Percentiles rank a stretch among this genome's conserved stretches.
phyloP scores from a whole-genome alignment of 352 stramenopile genomes.

The Globisporangium parvum region DNA sequence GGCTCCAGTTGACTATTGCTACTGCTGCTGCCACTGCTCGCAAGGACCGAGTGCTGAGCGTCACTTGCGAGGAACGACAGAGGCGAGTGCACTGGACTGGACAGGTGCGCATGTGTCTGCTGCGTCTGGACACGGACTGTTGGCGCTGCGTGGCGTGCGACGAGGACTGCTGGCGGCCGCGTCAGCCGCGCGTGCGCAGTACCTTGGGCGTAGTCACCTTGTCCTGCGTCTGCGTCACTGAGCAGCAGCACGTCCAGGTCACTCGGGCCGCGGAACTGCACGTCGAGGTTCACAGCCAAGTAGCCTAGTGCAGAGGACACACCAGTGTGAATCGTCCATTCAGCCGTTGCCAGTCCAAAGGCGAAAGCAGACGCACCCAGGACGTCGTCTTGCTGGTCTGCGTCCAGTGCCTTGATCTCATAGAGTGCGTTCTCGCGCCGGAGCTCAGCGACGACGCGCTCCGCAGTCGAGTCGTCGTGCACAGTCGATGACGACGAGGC shows the following conservation, averaged over 20 bases:
- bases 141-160: not conserved
- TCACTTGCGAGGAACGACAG: too few relatives aligned
- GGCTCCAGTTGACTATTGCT: too few relatives aligned
- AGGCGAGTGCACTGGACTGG: too few relatives aligned
- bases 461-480: slow-evolving; percentile 6
- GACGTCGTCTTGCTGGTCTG: slow-evolving; percentile 1
- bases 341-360: too few relatives aligned
- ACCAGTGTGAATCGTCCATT: not conserved
- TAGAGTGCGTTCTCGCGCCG: slow-evolving; percentile 26
- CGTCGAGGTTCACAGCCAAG: slow-evolving; percentile 22
- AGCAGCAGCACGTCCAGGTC: not conserved
- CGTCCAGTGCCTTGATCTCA: slow-evolving; percentile 25
- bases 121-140: slow-evolving; percentile 3
- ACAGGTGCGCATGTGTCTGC: not conserved
- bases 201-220: not conserved
- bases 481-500: not conserved
- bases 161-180: slow-evolving; percentile 3
- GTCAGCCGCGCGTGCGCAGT: not conserved
- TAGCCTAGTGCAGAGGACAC: slow-evolving; percentile 16
- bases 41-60: too few relatives aligned
- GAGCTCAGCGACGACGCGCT: slow-evolving; percentile 17
- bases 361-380: slow-evolving; percentile 8
- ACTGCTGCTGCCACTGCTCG: too few relatives aligned
- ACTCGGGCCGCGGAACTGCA: not conserved
- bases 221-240: not conserved